A percentile compares a stretch with the other conserved stretches of the same genome.
Conservation (phyloP, 768 basidiomycete genomes). For the Termitomyces sp. region DNA sequence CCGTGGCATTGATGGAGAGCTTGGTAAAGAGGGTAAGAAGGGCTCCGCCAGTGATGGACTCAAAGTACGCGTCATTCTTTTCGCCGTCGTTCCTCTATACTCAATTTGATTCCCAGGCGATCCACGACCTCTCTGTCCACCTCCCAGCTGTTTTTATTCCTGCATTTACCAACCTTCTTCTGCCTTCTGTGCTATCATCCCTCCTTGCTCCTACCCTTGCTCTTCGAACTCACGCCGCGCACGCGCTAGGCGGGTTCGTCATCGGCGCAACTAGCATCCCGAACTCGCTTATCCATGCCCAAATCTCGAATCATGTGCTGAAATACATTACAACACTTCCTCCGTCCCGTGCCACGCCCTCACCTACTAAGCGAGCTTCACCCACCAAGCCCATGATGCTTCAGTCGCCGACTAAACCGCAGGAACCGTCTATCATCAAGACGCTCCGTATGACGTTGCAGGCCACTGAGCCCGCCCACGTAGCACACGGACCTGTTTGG, state of each 20-base stretch:
- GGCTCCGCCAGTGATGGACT: slow-evolving; percentile 75
- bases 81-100: slow-evolving; percentile 1
- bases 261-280: slow-evolving; percentile 46
- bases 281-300: slow-evolving; percentile 39
- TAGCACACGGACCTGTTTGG: slow-evolving; percentile 78
- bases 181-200: slow-evolving; percentile 57
- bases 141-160: slow-evolving; percentile 67
- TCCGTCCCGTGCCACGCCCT: slow-evolving; percentile 24
- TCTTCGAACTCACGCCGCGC: slow-evolving; percentile 69
- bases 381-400: slow-evolving; percentile 20
- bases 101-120: slow-evolving; percentile 40
- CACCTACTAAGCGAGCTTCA: slow-evolving; percentile 31
- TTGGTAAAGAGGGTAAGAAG: slow-evolving; percentile 88
- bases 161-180: slow-evolving; percentile 40
- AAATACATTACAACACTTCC: slow-evolving; percentile 41
- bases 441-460: slow-evolving; percentile 61
- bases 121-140: slow-evolving; percentile 61
- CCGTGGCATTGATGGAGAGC: slow-evolving; percentile 76
- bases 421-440: slow-evolving; percentile 52
- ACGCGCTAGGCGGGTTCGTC: slow-evolving; percentile 69
- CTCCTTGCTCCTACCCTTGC: slow-evolving; percentile 58
- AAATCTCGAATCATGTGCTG: slow-evolving; percentile 44
- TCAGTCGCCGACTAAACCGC: slow-evolving; percentile 10
- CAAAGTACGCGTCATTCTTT: slow-evolving; percentile 40
- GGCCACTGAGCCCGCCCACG: slow-evolving; percentile 47